phyloP scores from a whole-genome alignment of 805 yeast species.

The baker's yeast (Saccharomyces cerevisiae) region DNA sequence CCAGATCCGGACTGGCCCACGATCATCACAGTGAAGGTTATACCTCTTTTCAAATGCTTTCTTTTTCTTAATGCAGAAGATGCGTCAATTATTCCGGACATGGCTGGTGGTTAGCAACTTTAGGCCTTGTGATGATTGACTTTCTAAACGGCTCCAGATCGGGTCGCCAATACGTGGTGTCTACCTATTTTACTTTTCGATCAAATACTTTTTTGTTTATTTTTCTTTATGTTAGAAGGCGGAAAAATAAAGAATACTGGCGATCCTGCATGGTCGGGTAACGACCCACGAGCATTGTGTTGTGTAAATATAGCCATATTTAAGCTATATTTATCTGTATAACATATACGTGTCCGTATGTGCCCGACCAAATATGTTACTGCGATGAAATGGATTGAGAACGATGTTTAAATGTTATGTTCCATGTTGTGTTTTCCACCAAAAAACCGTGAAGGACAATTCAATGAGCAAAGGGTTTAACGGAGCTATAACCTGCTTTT shows the following conservation, averaged over 20 bases:
- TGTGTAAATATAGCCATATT: too few species aligned
- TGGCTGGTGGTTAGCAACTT: slow-evolving; percentile 9
- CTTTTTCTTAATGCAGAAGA: slow-evolving; percentile 59
- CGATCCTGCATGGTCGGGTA: neutral
- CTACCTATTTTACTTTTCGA: neutral
- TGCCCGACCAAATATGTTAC: too few species aligned
- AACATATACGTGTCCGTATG: too few species aligned
- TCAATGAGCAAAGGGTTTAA: too few species aligned
- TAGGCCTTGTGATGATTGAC: neutral
- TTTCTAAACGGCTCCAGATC: neutral
- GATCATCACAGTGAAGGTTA: slow-evolving; percentile 79
- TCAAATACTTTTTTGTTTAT: neutral
- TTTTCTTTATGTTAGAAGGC: neutral
- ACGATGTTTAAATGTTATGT: too few species aligned
- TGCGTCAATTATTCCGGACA: slow-evolving; percentile 43
- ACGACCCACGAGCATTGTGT: neutral
- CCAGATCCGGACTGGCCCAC: slow-evolving; percentile 86
- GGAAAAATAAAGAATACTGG: neutral
- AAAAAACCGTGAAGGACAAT: too few species aligned
- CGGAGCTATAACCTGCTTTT: too few species aligned
- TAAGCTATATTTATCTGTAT: too few species aligned
- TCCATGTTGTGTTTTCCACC: too few species aligned
- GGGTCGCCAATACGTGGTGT: neutral
- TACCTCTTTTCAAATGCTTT: slow-evolving; percentile 72
- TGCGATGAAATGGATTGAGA: too few species aligned